Evolutionary conservation across 2,329 filamentous ascomycete genomes (phyloP), one percentile per base, ranked within the genome.

Genomic region (Fusarium sp.): DNA sequence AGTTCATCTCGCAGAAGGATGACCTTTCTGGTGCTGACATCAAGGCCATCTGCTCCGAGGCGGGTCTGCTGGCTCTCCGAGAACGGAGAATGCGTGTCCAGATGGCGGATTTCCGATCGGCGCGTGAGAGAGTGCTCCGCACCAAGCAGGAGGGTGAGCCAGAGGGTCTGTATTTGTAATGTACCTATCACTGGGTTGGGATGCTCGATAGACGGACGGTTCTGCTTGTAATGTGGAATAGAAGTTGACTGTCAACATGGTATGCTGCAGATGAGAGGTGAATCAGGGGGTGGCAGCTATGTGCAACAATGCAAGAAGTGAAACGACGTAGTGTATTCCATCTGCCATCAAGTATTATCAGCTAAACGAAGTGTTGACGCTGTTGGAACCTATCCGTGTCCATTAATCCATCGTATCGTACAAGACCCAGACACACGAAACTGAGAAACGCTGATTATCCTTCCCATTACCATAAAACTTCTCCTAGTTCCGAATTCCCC

Each of bases 61-160:
- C 96, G 50, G 96, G 96, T 84, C 87, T 99, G 81, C 91, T 98
- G 90, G 96, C 96, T 22, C 87, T 99, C 73, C 91, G 96, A 77
- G 96, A 99, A 87, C 90, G 96, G 74, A 92, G 96, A 81, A 99
- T 99, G 96, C 92, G 96, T 65, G 96, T 99, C 67, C 96, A 98
- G 85, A 99, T 99, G 96, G 94, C 95, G 9, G 96, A 99, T 84
- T 99, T 99, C 89, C 89, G 96, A 65, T 89, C 94, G 66, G 96
- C 96, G 27, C 90, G 96, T 78, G 96, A 99, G 86, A 92, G 94
- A 76, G 97, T 99, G 72, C 89, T 99, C 83, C 97, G 97, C 87
- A 99, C 97, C 59, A 99, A 99, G 92, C 96, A 93, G 80, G 96
- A 99, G 87, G 96, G 96, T 77, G 97, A 98, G 86, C 96, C 97